A percentile compares a stretch with the other conserved stretches of the same genome.
Conservation (phyloP, 208 protist species). For the Trypanosoma scelopori region DNA sequence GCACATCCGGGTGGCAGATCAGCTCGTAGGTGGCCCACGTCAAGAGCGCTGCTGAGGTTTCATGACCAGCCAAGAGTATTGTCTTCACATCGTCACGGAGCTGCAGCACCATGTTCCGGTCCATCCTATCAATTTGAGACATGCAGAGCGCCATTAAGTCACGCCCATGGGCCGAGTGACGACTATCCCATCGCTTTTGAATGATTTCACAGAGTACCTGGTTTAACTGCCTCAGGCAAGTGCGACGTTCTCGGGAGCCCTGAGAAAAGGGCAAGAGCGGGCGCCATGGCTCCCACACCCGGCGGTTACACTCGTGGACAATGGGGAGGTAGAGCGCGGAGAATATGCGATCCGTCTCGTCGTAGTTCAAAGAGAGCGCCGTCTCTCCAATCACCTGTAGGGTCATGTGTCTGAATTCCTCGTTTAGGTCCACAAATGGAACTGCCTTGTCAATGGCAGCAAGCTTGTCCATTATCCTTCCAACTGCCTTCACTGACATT, state of each 20-base stretch:
- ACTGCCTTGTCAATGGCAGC: constrained; percentile 13
- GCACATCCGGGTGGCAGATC: constrained; percentile 61
- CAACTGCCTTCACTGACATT: constrained; percentile 65
- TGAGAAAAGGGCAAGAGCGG: constrained; percentile 76
- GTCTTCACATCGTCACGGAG: constrained; percentile 91
- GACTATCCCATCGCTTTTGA: constrained; percentile 49
- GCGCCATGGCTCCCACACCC: constrained; percentile 88
- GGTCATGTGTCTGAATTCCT: constrained; percentile 91
- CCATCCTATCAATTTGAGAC: constrained; percentile 69
- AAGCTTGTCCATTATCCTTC: constrained; percentile 69
- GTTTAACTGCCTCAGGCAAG: constrained; percentile 78
- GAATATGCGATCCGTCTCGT: constrained; percentile 88
- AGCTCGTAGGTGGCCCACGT: constrained; percentile 91
- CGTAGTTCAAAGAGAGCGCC: constrained; percentile 70
- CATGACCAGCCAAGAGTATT: constrained; percentile 87
- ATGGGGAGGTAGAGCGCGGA: constrained; percentile 88
- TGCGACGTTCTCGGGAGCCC: constrained; percentile 61
- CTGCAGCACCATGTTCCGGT: constrained; percentile 51
- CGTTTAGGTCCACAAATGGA: constrained; percentile 76
- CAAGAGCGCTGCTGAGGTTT: constrained; percentile 86
- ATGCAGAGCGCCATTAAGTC: constrained; percentile 86
- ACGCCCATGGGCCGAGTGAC: constrained; percentile 41
- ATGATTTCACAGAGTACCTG: constrained; percentile 76
- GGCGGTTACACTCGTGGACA: constrained; percentile 89
- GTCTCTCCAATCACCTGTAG: constrained; percentile 88